Conservation (phyloP, 2,329 filamentous ascomycete species). For the Gremmenia infestans region DNA sequence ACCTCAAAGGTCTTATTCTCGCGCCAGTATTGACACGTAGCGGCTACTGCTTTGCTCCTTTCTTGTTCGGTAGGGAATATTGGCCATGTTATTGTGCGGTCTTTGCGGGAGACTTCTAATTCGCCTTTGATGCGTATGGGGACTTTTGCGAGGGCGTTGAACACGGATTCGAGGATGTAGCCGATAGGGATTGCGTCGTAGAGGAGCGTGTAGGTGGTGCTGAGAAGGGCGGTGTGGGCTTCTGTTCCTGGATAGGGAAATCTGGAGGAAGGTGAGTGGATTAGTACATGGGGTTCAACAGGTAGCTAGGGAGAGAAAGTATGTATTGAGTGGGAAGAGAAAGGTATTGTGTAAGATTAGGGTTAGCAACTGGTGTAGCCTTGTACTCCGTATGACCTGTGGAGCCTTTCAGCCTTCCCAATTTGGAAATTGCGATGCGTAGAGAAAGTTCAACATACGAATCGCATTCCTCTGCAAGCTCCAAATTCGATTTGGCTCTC, state of each 20-base stretch:
- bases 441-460: slow-evolving; percentile 38
- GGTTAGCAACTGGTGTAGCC: not conserved
- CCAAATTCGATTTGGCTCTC: slow-evolving; percentile 38
- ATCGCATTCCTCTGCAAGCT: slow-evolving; percentile 50
- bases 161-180: slow-evolving; percentile 49
- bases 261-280: slow-evolving; percentile 37
- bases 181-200: slow-evolving; percentile 59
- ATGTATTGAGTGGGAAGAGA: not conserved
- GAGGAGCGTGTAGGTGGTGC: slow-evolving; percentile 61
- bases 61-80: slow-evolving; percentile 53
- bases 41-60: slow-evolving; percentile 52
- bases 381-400: not conserved
- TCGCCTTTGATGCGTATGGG: slow-evolving; percentile 49
- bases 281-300: slow-evolving; percentile 2
- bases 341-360: not conserved
- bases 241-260: slow-evolving; percentile 71
- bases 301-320: too few relatives aligned
- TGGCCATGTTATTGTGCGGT: slow-evolving; percentile 61
- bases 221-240: slow-evolving; percentile 49
- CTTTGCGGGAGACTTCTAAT: slow-evolving; percentile 54
- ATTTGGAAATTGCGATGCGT: not conserved
- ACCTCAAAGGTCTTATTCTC: slow-evolving; percentile 67
- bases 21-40: slow-evolving; percentile 63
- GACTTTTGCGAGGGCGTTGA: slow-evolving; percentile 43
- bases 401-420: not conserved